These are phyloP conservation scores for Teunomyces gatunensis DNA, from an alignment of 805 yeast species.

Conservation along the genomic window DNA sequence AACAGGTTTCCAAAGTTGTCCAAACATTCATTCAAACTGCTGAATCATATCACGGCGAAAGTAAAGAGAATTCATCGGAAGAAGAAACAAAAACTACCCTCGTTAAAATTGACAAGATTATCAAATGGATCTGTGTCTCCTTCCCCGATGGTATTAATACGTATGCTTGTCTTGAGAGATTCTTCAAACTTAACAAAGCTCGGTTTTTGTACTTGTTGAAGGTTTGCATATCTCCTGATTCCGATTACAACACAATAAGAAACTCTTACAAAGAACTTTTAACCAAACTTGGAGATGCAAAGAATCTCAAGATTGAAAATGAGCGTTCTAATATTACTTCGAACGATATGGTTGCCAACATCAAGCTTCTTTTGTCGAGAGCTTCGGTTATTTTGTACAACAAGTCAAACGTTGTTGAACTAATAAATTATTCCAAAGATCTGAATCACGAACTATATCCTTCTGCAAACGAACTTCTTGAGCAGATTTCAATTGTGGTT, in stretches of 20 bases:
- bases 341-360: constrained; percentile 48
- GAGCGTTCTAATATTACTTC: constrained; percentile 36
- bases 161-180: constrained; percentile 48
- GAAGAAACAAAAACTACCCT: constrained; percentile 9
- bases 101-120: constrained; percentile 49
- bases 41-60: constrained; percentile 36
- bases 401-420: constrained; percentile 55
- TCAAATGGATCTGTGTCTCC: constrained; percentile 58
- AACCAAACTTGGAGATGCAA: constrained; percentile 51
- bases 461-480: constrained; percentile 53
- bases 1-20: constrained; percentile 53
- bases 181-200: constrained; percentile 55
- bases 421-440: constrained; percentile 48
- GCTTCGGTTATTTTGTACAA: constrained; percentile 62
- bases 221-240: constrained; percentile 52
- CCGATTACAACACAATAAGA: constrained; percentile 57
- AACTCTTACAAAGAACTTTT: constrained; percentile 65
- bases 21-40: constrained; percentile 47
- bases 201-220: constrained; percentile 57
- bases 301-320: constrained; percentile 38
- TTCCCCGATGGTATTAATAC: constrained; percentile 55
- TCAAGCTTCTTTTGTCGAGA: constrained; percentile 61
- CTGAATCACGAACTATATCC: constrained; percentile 22
- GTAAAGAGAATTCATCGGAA: constrained; percentile 11
- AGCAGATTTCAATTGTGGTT: constrained; percentile 53